A percentile compares a stretch with the other conserved stretches of the same genome.
Conservation (phyloP, 2,329 filamentous ascomycete species). For the Beauveria sp. region DNA sequence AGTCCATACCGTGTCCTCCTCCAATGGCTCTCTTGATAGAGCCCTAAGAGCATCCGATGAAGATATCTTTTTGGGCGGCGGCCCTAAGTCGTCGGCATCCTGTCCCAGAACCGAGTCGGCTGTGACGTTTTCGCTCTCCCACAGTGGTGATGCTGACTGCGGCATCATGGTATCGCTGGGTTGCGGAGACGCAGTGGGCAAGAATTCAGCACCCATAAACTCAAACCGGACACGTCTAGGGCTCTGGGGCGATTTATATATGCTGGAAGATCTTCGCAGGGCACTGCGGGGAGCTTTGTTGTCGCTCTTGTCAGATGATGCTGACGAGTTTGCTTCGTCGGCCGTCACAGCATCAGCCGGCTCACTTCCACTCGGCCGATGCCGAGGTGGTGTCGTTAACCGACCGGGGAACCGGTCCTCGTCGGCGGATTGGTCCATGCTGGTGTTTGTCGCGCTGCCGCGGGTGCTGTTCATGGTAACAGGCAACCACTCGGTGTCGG, state of each 20-base stretch:
- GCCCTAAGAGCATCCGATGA: slow-evolving; percentile 47
- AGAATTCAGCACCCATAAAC: slow-evolving; percentile 51
- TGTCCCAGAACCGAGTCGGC: slow-evolving; percentile 26
- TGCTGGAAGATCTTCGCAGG: slow-evolving; percentile 47
- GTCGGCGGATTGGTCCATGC: neutral
- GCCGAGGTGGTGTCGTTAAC: slow-evolving; percentile 3
- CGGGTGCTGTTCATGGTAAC: neutral
- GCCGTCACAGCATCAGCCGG: neutral
- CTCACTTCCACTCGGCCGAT: slow-evolving; percentile 2
- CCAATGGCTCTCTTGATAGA: slow-evolving; percentile 42
- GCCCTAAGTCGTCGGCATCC: slow-evolving; percentile 28
- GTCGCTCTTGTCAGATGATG: slow-evolving; percentile 45
- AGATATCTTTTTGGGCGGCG: slow-evolving; percentile 45
- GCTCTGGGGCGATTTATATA: slow-evolving; percentile 41
- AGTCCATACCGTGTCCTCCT: slow-evolving; percentile 43
- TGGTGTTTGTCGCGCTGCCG: neutral
- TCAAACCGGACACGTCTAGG: slow-evolving; percentile 57
- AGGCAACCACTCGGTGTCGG: slow-evolving; percentile 10
- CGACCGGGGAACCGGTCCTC: neutral
- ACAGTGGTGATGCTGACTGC: slow-evolving; percentile 18
- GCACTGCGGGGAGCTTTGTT: slow-evolving; percentile 45
- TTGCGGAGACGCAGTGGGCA: slow-evolving; percentile 51
- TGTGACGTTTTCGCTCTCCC: slow-evolving; percentile 20
- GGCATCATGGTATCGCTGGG: slow-evolving; percentile 24
- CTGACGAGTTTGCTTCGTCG: slow-evolving; percentile 36